Evolutionary conservation across 2,329 filamentous ascomycete genomes (phyloP), one percentile per base, ranked within the genome.

Genomic region (Beauveria rudraprayagi): DNA sequence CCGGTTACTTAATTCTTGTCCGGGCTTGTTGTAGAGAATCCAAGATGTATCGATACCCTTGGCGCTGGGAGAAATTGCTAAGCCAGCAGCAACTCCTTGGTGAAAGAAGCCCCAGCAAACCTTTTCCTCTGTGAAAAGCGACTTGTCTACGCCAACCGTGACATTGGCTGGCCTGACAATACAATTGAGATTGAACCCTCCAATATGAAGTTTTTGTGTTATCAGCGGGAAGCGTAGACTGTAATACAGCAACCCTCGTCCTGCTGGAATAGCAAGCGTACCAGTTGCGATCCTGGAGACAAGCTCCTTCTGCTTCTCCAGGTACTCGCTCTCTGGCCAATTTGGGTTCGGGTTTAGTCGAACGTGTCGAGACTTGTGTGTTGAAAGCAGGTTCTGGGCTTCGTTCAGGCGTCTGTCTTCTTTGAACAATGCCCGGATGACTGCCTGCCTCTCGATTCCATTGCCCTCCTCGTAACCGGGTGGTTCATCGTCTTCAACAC

Each of bases 61-160:
- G 3, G 92, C 93, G 61, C 91, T 83, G 14, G 87, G 88, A 6
- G 94, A 96, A 56, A 99, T 96, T 61, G 92, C 90, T 28, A 99
- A 77, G 3, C 94, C 94, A 26, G 90, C 91, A n/a, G 93, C 89
- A 34, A 95, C 93, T 7, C 94, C 94, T 62, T 95, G 91, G 71
- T 99, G 94, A 75, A 99, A 99, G 75, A 97, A 99, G 0, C 93
- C 92, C 94, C 94, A 99, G 70, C 91, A 93, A 46, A 96, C 91
- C 73, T 96, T 97, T 68, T 99, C 94, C 75, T 99, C 94, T 0
- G 90, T 93, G 69, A 96, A 96, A 2, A 88, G 80, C 6, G 83
- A 81, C 68, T 93, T 91, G 70, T 99, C 94, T 7, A 94, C 92
- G n/a, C 91, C 92, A 34, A 99, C 89, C 2, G 91, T 95, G 41